Evolutionary conservation across 495 filamentous ascomycete species (phyloP).

Genomic region (Rhizodiscina lignyota): DNA sequence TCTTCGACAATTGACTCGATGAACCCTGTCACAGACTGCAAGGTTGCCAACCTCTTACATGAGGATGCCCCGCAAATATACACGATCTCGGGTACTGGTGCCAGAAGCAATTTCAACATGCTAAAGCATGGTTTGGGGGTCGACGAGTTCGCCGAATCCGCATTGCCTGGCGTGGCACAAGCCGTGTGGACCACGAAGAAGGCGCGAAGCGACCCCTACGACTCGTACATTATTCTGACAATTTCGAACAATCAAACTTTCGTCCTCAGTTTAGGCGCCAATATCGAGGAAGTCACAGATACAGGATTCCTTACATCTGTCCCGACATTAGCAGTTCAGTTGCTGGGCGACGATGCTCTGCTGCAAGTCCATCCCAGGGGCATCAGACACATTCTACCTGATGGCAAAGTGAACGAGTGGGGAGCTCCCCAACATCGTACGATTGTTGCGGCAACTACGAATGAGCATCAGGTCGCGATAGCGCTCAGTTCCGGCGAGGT

Average conservation of each 20-base stretch:
- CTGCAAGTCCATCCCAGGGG: slow-evolving; percentile 92
- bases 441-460: slow-evolving; percentile 90
- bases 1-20: slow-evolving; percentile 77
- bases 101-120: slow-evolving; percentile 75
- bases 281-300: slow-evolving; percentile 86
- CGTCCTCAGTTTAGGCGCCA: slow-evolving; percentile 87
- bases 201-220: slow-evolving; percentile 64
- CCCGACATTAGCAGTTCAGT: slow-evolving; percentile 79
- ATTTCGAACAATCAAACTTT: slow-evolving; percentile 59
- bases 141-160: slow-evolving; percentile 83
- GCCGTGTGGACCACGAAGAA: slow-evolving; percentile 93
- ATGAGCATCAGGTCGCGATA: slow-evolving; percentile 82
- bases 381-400: slow-evolving; percentile 72
- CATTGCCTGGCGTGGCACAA: slow-evolving; percentile 68
- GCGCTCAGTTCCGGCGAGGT: slow-evolving; percentile 91
- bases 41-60: slow-evolving; percentile 70
- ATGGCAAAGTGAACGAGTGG: slow-evolving; percentile 84
- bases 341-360: slow-evolving; percentile 81
- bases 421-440: slow-evolving; percentile 80
- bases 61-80: slow-evolving; percentile 97
- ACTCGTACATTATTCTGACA: slow-evolving; percentile 58
- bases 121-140: slow-evolving; percentile 87
- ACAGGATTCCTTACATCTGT: slow-evolving; percentile 78
- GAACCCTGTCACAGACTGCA: slow-evolving; percentile 82
- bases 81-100: slow-evolving; percentile 72